Evolutionary conservation across 2,329 filamentous ascomycete species (phyloP), one percentile per base, ranked within the genome.

Genomic region (Fusarium falciforme): DNA sequence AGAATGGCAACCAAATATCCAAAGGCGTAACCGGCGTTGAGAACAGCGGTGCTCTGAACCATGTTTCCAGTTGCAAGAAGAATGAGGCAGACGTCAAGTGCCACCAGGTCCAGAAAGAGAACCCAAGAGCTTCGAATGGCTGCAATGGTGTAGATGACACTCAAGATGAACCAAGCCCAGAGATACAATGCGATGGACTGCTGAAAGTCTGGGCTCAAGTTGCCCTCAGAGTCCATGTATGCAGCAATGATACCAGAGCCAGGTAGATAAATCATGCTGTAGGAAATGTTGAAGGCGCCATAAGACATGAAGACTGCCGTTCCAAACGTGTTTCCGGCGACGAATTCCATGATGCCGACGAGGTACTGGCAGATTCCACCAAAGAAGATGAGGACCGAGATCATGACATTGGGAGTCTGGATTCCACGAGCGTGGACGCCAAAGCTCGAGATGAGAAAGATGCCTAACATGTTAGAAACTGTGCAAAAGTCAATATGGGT

Each of bases 331-430:
- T 72, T 72, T 33, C 70, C 70, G 9, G 67, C 33, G 27, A 72
- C 31, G 31, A 72, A 72, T 35, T 72, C 70, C 70, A 72, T 72
- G 4, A 72, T 64, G 1, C 67, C 64, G 22, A 63, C 63, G 20
- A 72, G 55, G 38, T 67, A 72, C n/a, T 72, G 70, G 36, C 70
- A 72, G 22, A 70, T 63, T 6, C 70, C 70, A 11, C 70, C 70
- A 29, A 72, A 72, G 35, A 66, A 66, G 52, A 70, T 64, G n/a
- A 72, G 36, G 27, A 70, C 67, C 2, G 69, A 62, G 27, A 72
- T 70, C 70, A 72, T 72, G 49, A 72, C 67, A 60, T 72, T 72
- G 2, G 70, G 70, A 4, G 58, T 72, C 16, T 72, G 70, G 17
- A 72, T 60, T 22, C 70, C 70, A 4, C 70, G 67, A 29, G 67